phyloP scores from a whole-genome alignment of 768 basidiomycete genomes.

The Kwoniella sp. region DNA sequence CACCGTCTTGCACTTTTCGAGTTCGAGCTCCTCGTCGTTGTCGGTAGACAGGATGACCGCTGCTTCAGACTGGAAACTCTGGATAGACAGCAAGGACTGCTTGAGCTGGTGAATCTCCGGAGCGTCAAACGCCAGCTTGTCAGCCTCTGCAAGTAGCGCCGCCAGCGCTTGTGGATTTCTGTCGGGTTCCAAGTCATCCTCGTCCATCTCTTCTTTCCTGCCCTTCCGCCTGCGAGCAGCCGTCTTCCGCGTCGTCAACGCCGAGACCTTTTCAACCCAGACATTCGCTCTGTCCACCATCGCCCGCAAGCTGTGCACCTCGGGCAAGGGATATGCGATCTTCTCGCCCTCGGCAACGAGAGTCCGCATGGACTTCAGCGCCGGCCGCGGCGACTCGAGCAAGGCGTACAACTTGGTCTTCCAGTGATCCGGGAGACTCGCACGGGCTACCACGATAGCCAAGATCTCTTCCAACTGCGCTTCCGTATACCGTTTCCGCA shows the following conservation, averaged over 20 bases:
- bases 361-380: conserved; percentile 70
- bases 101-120: conserved; percentile 60
- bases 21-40: conserved; percentile 23
- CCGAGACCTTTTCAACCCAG: conserved; percentile 66
- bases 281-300: conserved; percentile 76
- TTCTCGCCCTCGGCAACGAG: conserved; percentile 85
- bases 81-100: conserved; percentile 31
- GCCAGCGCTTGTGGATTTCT: conserved; percentile 68
- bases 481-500: conserved; percentile 79
- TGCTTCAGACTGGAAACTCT: conserved; percentile 40
- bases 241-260: conserved; percentile 28
- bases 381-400: conserved; percentile 68
- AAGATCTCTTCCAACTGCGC: conserved; percentile 67
- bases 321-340: conserved; percentile 68
- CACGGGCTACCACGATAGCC: conserved; percentile 64
- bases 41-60: conserved; percentile 26
- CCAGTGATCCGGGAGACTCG: conserved; percentile 72
- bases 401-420: conserved; percentile 63
- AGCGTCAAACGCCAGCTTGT: conserved; percentile 76
- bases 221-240: conserved; percentile 32
- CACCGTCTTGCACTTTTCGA: conserved; percentile 33
- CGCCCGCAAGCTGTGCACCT: conserved; percentile 67
- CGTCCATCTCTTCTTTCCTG: conserved; percentile 34
- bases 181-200: conserved; percentile 60
- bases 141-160: conserved; percentile 65